Percentiles rank a stretch among this genome's conserved stretches.
These are phyloP conservation scores for Cephaloascus fragrans DNA, from an alignment of 805 yeast species.

Conservation along the genomic window DNA sequence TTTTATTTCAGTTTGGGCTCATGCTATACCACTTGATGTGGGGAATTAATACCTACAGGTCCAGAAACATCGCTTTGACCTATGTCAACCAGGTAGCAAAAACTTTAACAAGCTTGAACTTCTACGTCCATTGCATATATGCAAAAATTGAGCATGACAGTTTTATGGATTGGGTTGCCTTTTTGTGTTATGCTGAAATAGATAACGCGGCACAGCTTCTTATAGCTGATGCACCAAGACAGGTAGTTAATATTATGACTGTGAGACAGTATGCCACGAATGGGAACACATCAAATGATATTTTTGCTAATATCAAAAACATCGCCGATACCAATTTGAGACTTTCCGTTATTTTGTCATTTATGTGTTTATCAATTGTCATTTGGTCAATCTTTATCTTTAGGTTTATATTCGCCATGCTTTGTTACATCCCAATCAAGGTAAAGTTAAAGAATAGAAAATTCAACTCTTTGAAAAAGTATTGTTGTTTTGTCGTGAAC, in stretches of 20 bases:
- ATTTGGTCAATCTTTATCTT: slow-evolving; percentile 65
- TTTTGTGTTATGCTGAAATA: slow-evolving; percentile 54
- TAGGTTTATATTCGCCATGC: slow-evolving; percentile 43
- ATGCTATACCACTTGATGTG: slow-evolving; percentile 45
- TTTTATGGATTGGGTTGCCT: slow-evolving; percentile 57
- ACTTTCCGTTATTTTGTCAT: slow-evolving; percentile 63
- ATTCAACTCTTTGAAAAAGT: slow-evolving; percentile 42
- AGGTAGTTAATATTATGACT: slow-evolving; percentile 72
- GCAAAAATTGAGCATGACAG: slow-evolving; percentile 55
- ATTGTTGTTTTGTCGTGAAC: slow-evolving; percentile 52
- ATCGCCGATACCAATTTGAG: slow-evolving; percentile 53
- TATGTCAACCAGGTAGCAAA: slow-evolving; percentile 62
- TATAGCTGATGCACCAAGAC: slow-evolving; percentile 82
- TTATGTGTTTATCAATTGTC: slow-evolving; percentile 66
- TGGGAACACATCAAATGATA: slow-evolving; percentile 32
- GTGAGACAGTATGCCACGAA: slow-evolving; percentile 40
- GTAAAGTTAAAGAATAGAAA: slow-evolving; percentile 27
- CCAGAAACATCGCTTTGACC: slow-evolving; percentile 57
- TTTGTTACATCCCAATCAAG: slow-evolving; percentile 42
- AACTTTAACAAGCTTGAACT: slow-evolving; percentile 45
- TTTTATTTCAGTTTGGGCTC: slow-evolving; percentile 55
- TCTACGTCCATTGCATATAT: slow-evolving; percentile 64
- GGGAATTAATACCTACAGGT: slow-evolving; percentile 48
- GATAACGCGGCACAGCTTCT: slow-evolving; percentile 53
- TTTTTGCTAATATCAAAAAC: slow-evolving; percentile 34